These are phyloP conservation scores for Acacia pycnantha DNA, from an alignment of 331 rosid genomes.

Conservation along the genomic window DNA sequence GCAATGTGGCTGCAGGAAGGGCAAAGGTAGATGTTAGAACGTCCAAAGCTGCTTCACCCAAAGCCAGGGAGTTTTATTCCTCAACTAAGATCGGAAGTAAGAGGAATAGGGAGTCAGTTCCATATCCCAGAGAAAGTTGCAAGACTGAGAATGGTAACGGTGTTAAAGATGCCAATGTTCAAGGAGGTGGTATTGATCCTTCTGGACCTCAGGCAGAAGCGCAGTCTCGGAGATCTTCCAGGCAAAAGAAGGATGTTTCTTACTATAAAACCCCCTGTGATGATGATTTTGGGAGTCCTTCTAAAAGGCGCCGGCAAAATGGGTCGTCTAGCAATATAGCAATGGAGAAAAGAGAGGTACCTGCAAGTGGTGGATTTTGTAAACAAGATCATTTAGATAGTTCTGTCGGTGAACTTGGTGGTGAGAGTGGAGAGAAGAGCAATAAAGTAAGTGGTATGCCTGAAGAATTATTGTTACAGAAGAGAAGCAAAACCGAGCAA, in stretches of 20 bases:
- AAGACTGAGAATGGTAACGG: constrained; percentile 28
- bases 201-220: constrained; percentile 28
- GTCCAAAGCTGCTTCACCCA: constrained; percentile 36
- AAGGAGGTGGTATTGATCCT: constrained; percentile 35
- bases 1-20: constrained; percentile 33
- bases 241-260: constrained; percentile 48
- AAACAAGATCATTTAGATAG: constrained; percentile 22
- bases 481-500: constrained; percentile 24
- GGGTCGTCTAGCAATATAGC: constrained; percentile 29
- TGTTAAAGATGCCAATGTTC: constrained; percentile 25
- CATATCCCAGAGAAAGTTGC: constrained; percentile 34
- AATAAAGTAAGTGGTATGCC: constrained; percentile 17
- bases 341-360: constrained; percentile 34
- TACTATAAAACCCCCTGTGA: constrained; percentile 33
- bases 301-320: constrained; percentile 39
- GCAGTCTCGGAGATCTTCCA: constrained; percentile 42
- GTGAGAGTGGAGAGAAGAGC: constrained; percentile 28
- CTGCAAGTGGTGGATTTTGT: constrained; percentile 27
- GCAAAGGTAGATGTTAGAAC: constrained; percentile 36
- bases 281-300: constrained; percentile 36
- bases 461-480: constrained; percentile 24
- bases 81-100: constrained; percentile 40
- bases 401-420: constrained; percentile 32
- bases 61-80: constrained; percentile 37
- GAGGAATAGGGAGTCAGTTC: constrained; percentile 47